Base-by-base conservation (phyloP, 1,139 yeast genomes). In the Saccharomyces hybrid region DNA sequence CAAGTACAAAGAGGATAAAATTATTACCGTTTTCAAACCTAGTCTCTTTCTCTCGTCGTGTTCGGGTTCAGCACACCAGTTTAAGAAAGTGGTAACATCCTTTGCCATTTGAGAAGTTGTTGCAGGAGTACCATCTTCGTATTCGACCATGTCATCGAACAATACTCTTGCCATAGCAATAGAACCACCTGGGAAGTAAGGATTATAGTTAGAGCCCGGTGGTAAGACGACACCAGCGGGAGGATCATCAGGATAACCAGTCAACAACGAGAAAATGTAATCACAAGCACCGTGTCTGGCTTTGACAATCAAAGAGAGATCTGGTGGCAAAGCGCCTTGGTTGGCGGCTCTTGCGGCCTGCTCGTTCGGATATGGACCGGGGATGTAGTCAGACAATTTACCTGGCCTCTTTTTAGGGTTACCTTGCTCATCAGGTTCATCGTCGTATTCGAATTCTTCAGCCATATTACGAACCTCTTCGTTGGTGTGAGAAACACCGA, bases 341-440 rank as follows among this genome's bases (percentile, higher is more conserved):
- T 93, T 93, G 62, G 97, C 97, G 64, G 99, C 97, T 80, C 99
- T 89, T 53, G 99, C 99, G 62, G 98, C 98, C 78, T 93, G 95
- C 75, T 93, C 99, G 73, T 93, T 93, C 65, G 88, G 90, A 75
- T 93, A 93, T 58, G 99, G 99, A 62, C 87, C 88, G 66, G 96
- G 98, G 67, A 95, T 78, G 77, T 87, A 83, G 76, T 93, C 99
- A 61, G 98, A 91, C 72, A 93, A 82, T 79, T 93, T 95, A 78
- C 99, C 99, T 58, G 95, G 87, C 80, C 99, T 89, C 86, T 87
- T 90, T 79, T 88, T 88, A 75, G 97, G 97, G 74, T 88, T 87
- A 73, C 99, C 99, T 79, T 91, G 96, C 75, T 93, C 99, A 82
- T 93, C 98, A 54, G 99, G 99, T 77, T 95, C 99, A 71, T 91